Conservation (phyloP, 495 filamentous ascomycete genomes). For the Xylaria telfairii region DNA sequence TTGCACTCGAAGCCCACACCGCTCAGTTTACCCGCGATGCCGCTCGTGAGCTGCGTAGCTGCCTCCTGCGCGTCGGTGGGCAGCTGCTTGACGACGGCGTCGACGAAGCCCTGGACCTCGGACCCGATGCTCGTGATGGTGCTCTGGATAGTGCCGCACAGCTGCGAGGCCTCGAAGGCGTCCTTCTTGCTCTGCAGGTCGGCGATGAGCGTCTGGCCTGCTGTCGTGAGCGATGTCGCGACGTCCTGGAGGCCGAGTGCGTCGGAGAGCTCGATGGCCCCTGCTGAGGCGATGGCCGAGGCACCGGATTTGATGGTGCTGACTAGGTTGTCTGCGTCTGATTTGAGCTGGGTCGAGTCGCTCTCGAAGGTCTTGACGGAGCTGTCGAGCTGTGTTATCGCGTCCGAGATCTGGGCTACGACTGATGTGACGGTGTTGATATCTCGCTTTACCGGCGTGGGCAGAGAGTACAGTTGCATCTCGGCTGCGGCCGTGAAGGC, state of each 20-base stretch:
- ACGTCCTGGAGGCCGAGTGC: slow-evolving; percentile 42
- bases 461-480: slow-evolving; percentile 35
- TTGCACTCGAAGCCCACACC: slow-evolving; percentile 35
- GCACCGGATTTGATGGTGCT: slow-evolving; percentile 42
- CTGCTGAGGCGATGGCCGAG: slow-evolving; percentile 32
- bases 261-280: slow-evolving; percentile 38
- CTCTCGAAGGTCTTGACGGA: slow-evolving; percentile 45
- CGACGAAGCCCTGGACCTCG: slow-evolving; percentile 44
- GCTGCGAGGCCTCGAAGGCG: slow-evolving; percentile 42
- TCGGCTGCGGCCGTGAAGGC: slow-evolving; percentile 34
- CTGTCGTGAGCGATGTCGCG: slow-evolving; percentile 42
- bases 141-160: slow-evolving; percentile 37
- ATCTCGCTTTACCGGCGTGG: slow-evolving; percentile 43
- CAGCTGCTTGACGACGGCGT: slow-evolving; percentile 43
- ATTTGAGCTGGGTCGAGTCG: slow-evolving; percentile 40
- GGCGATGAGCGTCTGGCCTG: slow-evolving; percentile 39
- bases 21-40: slow-evolving; percentile 45
- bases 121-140: slow-evolving; percentile 39
- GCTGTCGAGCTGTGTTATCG: slow-evolving; percentile 43
- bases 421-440: slow-evolving; percentile 40
- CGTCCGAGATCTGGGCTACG: slow-evolving; percentile 38
- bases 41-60: slow-evolving; percentile 39
- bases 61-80: slow-evolving; percentile 35
- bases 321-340: slow-evolving; percentile 43
- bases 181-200: slow-evolving; percentile 45